Conservation (phyloP, 78 protist genomes). For the Trichosphaerium sp. region DNA sequence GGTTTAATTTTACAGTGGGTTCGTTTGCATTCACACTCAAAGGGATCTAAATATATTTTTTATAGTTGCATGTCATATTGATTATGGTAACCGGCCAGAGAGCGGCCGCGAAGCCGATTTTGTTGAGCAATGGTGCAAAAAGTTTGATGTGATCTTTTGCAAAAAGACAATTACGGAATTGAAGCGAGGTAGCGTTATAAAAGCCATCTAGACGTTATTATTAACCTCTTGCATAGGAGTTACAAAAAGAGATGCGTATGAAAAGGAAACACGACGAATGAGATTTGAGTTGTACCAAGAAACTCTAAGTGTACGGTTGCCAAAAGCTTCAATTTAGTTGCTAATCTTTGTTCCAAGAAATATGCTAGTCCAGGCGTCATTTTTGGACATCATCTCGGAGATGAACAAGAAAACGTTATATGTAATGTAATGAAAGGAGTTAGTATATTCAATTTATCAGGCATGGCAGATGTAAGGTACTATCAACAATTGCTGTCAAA, state of each 20-base stretch:
- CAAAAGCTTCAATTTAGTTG: background rate
- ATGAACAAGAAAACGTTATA: conserved; percentile 34
- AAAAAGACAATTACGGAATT: background rate
- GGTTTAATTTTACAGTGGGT: background rate
- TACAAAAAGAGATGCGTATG: conserved; percentile 30
- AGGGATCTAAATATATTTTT: background rate
- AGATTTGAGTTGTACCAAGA: conserved; percentile 10
- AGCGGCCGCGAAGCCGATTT: conserved; percentile 6
- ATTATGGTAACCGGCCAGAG: conserved; percentile 22
- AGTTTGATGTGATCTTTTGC: background rate
- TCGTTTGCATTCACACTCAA: background rate
- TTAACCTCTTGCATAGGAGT: too few species aligned
- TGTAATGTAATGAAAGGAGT: conserved; percentile 29
- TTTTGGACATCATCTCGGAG: conserved; percentile 44
- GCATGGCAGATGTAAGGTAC: conserved; percentile 26
- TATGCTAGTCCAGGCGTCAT: background rate
- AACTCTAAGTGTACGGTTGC: background rate
- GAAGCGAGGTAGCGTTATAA: background rate
- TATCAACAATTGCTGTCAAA: too few species aligned
- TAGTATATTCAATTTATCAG: conserved; percentile 13
- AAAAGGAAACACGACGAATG: background rate
- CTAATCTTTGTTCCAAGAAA: background rate
- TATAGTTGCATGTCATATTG: conserved; percentile 30
- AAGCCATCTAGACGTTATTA: too few species aligned
- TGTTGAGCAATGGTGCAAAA: conserved; percentile 9